phyloP scores from a whole-genome alignment of 1,284 basidiomycete genomes.

The Sporisorium exsertum region DNA sequence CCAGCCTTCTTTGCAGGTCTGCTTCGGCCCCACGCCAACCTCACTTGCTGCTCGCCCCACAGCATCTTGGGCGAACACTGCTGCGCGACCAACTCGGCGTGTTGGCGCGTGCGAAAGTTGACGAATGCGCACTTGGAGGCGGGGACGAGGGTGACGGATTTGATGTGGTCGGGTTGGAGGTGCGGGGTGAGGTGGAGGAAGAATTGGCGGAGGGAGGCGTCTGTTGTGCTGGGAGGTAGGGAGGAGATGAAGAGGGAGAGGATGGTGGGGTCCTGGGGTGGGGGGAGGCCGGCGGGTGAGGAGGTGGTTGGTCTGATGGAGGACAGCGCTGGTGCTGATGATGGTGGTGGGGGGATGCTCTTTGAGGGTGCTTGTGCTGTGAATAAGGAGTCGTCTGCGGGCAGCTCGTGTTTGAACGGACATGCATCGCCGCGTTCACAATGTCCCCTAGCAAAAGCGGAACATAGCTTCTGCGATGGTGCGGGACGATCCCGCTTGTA shows the following conservation, averaged over 20 bases:
- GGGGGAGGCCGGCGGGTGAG: slow-evolving; percentile 81
- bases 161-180: slow-evolving; percentile 74
- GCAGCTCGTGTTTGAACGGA: slow-evolving; percentile 93
- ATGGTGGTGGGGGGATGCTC: slow-evolving; percentile 73
- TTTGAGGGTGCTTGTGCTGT: slow-evolving; percentile 71
- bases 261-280: slow-evolving; percentile 87
- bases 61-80: slow-evolving; percentile 88
- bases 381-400: slow-evolving; percentile 62
- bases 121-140: slow-evolving; percentile 85
- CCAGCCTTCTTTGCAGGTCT: slow-evolving; percentile 29
- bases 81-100: slow-evolving; percentile 86
- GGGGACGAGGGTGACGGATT: slow-evolving; percentile 66
- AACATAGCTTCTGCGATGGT: slow-evolving; percentile 78
- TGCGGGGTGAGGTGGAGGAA: slow-evolving; percentile 73
- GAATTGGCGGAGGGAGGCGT: slow-evolving; percentile 81
- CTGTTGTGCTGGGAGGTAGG: slow-evolving; percentile 80
- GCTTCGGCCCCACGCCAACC: slow-evolving; percentile 82
- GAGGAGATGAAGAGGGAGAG: slow-evolving; percentile 91
- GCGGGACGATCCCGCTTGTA: slow-evolving; percentile 89
- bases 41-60: slow-evolving; percentile 80
- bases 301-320: slow-evolving; percentile 90
- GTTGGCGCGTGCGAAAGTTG: slow-evolving; percentile 84
- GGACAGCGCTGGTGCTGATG: slow-evolving; percentile 71
- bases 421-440: slow-evolving; percentile 91
- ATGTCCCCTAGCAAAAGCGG: slow-evolving; percentile 94